Percentiles rank a stretch among this genome's conserved stretches.
Conservation (phyloP, 2,329 filamentous ascomycete species). For the Neopestalotiopsis sp. region DNA sequence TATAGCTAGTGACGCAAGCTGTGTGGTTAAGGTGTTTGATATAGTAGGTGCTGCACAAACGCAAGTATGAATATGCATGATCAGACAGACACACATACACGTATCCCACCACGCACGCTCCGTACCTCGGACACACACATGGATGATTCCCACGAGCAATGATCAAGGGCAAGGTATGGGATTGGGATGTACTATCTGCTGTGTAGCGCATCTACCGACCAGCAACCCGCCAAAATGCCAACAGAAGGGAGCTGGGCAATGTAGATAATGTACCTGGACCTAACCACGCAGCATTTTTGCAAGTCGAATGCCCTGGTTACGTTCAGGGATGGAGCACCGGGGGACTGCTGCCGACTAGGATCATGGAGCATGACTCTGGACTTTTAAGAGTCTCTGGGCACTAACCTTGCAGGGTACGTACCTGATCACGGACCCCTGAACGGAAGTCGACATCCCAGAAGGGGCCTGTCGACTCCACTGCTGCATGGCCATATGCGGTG, state of each 20-base stretch:
- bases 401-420: not conserved
- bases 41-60: not conserved
- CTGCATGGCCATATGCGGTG: not conserved
- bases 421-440: not conserved
- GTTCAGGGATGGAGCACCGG: not conserved
- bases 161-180: not conserved
- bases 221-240: not conserved
- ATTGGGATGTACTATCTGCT: not conserved
- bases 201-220: not conserved
- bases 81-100: not conserved
- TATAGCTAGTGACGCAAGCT: not conserved
- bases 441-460: not conserved
- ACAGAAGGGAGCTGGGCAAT: not conserved
- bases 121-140: not conserved
- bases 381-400: not conserved
- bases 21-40: not conserved
- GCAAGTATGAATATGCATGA: not conserved
- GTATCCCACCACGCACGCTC: not conserved
- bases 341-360: not conserved
- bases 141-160: not conserved
- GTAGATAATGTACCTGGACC: not conserved
- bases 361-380: not conserved
- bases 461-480: slow-evolving; percentile 1
- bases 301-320: not conserved
- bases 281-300: not conserved